phyloP scores from a whole-genome alignment of 2,329 filamentous ascomycete genomes.

The Trichothecium roseum region DNA sequence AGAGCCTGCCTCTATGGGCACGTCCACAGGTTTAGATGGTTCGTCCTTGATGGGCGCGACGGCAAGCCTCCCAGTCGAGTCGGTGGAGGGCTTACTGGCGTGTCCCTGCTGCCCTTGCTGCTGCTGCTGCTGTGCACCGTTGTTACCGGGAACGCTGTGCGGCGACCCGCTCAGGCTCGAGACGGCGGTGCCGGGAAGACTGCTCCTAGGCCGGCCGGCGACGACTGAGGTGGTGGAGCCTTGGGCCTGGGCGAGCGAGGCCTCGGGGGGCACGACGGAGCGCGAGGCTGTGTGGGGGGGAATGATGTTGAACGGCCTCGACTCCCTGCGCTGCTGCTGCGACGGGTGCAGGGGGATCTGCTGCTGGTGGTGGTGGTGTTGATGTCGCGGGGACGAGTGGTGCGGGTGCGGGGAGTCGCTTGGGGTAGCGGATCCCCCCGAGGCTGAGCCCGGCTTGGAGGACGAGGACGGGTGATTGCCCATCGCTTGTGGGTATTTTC shows the following conservation, averaged over 20 bases:
- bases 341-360: no score
- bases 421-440: no score
- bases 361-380: no score
- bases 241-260: constrained; percentile 49
- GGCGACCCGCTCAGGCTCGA: constrained; percentile 38
- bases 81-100: neutral
- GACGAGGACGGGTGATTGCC: constrained; percentile 24
- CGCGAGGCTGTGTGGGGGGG: constrained; percentile 44
- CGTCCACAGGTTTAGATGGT: constrained; percentile 48
- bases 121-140: constrained; percentile 1
- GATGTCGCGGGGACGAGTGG: no score
- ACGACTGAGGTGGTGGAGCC: constrained; percentile 34
- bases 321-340: no score
- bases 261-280: constrained; percentile 49
- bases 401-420: no score
- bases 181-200: constrained; percentile 37
- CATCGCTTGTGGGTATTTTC: constrained; percentile 11
- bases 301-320: constrained; percentile 31
- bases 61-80: constrained; percentile 1
- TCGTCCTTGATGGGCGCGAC: constrained; percentile 14
- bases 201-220: constrained; percentile 30
- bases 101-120: neutral
- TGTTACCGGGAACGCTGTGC: constrained; percentile 20
- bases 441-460: constrained; percentile 13
- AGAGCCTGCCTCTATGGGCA: constrained; percentile 30